Base-by-base conservation (phyloP, 805 yeast genomes). In the Candida multigemmis region DNA sequence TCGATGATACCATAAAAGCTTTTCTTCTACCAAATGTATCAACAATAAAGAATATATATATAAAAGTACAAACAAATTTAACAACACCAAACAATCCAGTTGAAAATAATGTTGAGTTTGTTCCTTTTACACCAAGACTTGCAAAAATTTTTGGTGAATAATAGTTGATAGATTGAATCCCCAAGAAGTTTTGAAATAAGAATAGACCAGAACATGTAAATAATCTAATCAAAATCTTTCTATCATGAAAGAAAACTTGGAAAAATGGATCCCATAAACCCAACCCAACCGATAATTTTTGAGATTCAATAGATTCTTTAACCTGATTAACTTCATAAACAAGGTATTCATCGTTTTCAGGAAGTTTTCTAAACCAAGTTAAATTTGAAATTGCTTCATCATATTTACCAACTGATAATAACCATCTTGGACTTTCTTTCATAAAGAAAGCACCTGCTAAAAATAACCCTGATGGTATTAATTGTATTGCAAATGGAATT, bases 31-130 rank as follows among this genome's bases (percentile, higher is more conserved):
- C 64, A 20, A 54, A 39, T 2, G 51, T 43, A 27, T 56, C 64
- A 16, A 56, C 61, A 25, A 56, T 44, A 21, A 55, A 42, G 23
- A 56, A 33, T 24, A 56, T 50, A 36, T 53, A 51, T 28, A 53
- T 41, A 31, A 52, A 44, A 3, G 59, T 52, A 29, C 54, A 52
- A 21, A 55, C 42, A 24, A 53, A 49, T 35, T 56, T 56, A 21
- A 54, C 62, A 26, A 56, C 58, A 3, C 61, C 64, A 30, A 56
- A 55, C 51, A 55, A 44, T 10, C 62, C 64, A 2, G 62, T 55
- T 17, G 63, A 53, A 31, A 57, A 56, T 20, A 58, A 42, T 9
- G 57, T 42, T 22, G 60, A 45, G 28, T 53, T 53, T 5, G 59
- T 51, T 9, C 63, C 62, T 33, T 52, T 48, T 23, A 56, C 51